Conservation (phyloP, 2,329 filamentous ascomycete species). For the Stylonectria norvegica region DNA sequence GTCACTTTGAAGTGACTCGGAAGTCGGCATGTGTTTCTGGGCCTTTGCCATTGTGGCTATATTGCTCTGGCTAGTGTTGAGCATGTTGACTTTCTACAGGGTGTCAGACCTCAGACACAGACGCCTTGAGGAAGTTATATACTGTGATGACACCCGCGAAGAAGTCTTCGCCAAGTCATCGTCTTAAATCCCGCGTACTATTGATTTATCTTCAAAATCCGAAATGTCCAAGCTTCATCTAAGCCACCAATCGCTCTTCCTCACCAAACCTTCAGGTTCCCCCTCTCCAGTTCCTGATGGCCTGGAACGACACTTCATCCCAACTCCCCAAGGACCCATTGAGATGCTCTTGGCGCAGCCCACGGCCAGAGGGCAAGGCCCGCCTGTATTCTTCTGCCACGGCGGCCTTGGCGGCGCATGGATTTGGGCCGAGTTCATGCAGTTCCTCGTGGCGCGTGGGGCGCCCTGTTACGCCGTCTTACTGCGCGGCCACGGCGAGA, state of each 20-base stretch:
- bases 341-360: conserved; percentile 47
- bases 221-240: conserved; percentile 27
- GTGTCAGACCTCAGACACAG: too few species aligned
- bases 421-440: conserved; percentile 52
- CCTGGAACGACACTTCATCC: conserved; percentile 42
- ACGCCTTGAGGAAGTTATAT: too few species aligned
- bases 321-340: conserved; percentile 43
- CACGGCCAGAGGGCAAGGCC: conserved; percentile 8
- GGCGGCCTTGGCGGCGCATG: conserved; percentile 53
- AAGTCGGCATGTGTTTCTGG: too few species aligned
- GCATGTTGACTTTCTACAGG: too few species aligned
- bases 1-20: too few species aligned
- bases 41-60: too few species aligned
- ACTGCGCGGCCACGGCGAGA: conserved; percentile 50
- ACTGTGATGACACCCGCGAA: too few species aligned
- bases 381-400: conserved; percentile 50
- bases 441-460: conserved; percentile 41
- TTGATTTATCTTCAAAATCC: too few species aligned
- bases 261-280: conserved; percentile 21
- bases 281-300: conserved; percentile 31
- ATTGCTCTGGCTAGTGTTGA: too few species aligned
- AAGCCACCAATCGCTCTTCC: conserved; percentile 26
- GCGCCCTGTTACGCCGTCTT: conserved; percentile 52
- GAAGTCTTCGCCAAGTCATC: too few species aligned
- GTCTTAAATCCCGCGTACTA: too few species aligned